phyloP scores from a whole-genome alignment of 163 green algal genomes.

The Scenedesmus sp. region DNA sequence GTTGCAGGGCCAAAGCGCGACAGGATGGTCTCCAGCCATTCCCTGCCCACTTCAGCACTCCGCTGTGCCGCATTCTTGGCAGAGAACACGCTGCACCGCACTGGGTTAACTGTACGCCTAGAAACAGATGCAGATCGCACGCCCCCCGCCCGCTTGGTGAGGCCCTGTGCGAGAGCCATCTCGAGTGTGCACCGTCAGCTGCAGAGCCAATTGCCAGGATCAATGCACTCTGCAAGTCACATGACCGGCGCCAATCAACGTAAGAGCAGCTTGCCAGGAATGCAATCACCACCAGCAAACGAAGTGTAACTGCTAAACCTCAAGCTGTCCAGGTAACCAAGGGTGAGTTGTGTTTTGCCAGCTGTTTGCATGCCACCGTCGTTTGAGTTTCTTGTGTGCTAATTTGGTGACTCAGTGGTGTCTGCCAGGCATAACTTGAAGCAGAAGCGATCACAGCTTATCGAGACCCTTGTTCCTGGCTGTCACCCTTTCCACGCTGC shows the following conservation, averaged over 20 bases:
- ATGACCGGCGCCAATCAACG: background rate
- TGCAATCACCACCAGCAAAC: background rate
- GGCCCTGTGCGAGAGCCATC: constrained; percentile 11
- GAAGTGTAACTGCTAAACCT: background rate
- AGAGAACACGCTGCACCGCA: constrained; percentile 14
- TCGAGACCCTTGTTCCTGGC: background rate
- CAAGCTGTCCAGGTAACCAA: background rate
- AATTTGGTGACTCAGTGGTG: background rate
- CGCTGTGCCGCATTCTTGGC: constrained; percentile 33
- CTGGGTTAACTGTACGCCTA: background rate
- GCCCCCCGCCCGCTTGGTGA: background rate
- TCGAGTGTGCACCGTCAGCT: constrained; percentile 10
- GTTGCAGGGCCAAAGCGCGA: constrained; percentile 84
- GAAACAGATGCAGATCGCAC: constrained; percentile 10
- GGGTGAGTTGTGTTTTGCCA: background rate
- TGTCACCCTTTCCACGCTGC: background rate
- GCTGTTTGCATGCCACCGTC: background rate
- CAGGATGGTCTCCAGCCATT: constrained; percentile 87
- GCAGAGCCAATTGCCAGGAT: background rate
- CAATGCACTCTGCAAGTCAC: background rate
- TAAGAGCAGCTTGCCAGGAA: background rate
- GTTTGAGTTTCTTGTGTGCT: background rate
- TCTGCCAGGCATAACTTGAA: background rate
- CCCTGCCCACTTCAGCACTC: constrained; percentile 46
- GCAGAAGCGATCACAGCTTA: background rate